Evolutionary conservation across 2,329 filamentous ascomycete species (phyloP).

Genomic region (Diaporthe sp.): DNA sequence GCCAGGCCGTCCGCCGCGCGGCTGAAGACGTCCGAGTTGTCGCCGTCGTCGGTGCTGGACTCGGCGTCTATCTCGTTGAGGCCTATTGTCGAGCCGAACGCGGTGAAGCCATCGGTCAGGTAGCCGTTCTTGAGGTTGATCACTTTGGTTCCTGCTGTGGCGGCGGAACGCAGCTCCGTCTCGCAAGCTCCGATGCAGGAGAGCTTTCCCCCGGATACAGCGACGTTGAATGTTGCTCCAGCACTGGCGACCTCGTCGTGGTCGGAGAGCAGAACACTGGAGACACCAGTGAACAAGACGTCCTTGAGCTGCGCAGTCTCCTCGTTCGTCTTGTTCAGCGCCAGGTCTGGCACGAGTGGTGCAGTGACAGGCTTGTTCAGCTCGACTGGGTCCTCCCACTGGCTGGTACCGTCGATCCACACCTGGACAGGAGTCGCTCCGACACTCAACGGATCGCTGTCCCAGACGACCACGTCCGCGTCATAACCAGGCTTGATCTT

Average conservation of each 20-base stretch:
- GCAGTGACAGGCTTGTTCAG: slow-evolving; percentile 62
- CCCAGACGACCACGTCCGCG: slow-evolving; percentile 73
- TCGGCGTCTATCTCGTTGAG: slow-evolving; percentile 75
- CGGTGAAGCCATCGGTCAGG: slow-evolving; percentile 71
- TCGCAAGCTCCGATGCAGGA: slow-evolving; percentile 68
- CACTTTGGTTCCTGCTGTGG: slow-evolving; percentile 50
- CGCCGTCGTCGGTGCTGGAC: slow-evolving; percentile 65
- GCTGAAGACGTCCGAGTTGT: slow-evolving; percentile 62
- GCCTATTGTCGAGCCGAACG: slow-evolving; percentile 71
- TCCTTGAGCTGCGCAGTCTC: slow-evolving; percentile 55
- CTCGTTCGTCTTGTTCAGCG: slow-evolving; percentile 57
- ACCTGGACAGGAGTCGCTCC: slow-evolving; percentile 72
- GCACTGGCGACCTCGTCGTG: slow-evolving; percentile 48
- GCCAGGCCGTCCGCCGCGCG: slow-evolving; percentile 70
- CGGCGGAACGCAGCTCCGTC: slow-evolving; percentile 56
- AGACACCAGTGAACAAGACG: slow-evolving; percentile 70
- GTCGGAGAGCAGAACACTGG: slow-evolving; percentile 63
- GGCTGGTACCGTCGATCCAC: slow-evolving; percentile 73
- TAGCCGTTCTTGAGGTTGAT: slow-evolving; percentile 71
- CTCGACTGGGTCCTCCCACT: slow-evolving; percentile 68
- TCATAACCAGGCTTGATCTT: slow-evolving; percentile 74
- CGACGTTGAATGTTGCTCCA: slow-evolving; percentile 58
- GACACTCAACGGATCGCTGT: slow-evolving; percentile 72
- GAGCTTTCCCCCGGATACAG: slow-evolving; percentile 66
- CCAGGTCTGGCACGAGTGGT: slow-evolving; percentile 56